Conservation (phyloP, 2,329 filamentous ascomycete species). For the Colletotrichum camelliae region DNA sequence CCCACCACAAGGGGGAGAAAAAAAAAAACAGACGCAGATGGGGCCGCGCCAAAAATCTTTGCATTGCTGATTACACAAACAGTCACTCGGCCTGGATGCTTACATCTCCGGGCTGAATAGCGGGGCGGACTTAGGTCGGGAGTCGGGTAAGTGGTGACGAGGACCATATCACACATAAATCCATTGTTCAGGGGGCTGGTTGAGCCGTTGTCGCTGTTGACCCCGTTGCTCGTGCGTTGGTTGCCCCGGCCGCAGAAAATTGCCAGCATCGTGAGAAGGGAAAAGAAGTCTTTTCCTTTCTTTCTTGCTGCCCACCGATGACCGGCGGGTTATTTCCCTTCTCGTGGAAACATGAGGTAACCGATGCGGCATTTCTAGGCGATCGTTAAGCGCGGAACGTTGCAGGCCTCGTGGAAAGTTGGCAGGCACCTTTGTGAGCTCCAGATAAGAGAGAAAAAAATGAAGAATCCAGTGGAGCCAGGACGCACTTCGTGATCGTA, state of each 20-base stretch:
- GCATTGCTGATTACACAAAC: neutral
- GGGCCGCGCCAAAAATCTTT: neutral
- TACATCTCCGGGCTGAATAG: neutral
- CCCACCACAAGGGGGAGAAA: neutral
- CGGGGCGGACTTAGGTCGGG: neutral
- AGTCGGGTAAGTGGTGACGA: constrained; percentile 2
- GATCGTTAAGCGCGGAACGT: neutral
- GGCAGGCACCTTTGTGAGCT: neutral
- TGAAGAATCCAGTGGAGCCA: neutral
- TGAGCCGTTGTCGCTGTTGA: neutral
- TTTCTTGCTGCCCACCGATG: neutral
- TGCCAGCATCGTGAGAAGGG: neutral
- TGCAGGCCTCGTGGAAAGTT: neutral
- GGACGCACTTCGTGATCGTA: constrained; percentile 3
- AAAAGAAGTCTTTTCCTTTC: neutral
- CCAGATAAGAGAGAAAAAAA: neutral
- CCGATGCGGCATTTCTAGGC: neutral
- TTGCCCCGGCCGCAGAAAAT: neutral
- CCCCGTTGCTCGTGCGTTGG: neutral
- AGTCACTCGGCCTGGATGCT: neutral
- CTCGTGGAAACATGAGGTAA: constrained; percentile 7
- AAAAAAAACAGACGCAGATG: neutral
- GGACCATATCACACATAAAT: neutral
- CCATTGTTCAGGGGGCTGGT: neutral
- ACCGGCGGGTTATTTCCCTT: neutral